Base-by-base conservation (phyloP, 371 early-diverging fungal species). In the Mucor ambiguus region DNA sequence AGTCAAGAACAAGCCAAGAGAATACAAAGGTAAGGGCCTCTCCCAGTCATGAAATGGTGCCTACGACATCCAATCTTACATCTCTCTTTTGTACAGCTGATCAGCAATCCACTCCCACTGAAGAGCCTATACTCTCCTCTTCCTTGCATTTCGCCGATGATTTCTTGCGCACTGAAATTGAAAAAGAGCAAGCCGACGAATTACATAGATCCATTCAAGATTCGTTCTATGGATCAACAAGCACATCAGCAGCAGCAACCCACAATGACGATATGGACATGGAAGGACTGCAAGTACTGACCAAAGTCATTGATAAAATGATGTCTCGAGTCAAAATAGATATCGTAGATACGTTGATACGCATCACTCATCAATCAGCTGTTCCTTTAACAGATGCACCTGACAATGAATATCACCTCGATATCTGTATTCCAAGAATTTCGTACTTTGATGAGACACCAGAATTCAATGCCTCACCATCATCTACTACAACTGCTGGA, bases 111-210 rank as follows among this genome's bases (percentile, higher is more conserved):
- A 37, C 65, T 7, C 24, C 37, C 1, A 60, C 64, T 24, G 89
- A 85, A 26, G 86, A 84, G 35, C 89, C 89, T 26, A 82, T 93
- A 44, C 69, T 94, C 68, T 89, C 93, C 0, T 91, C 93, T n/a
- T 94, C 95, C 0, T 76, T 94, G 16, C 92, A 91, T 69, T 90
- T 96, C 64, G 96, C 96, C 11, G 95, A 89, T 33, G 93, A 92
- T 73, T 95, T 96, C 73, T 65, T 95, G 55, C 83, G 88, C 28
- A 85, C 87, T 30, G 92, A 92, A 64, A 75, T 85, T 24, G 72
- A 82, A 43, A 75, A 74, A 20, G 85, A 85, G 26, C 85, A 89
- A 58, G 82, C 81, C 10, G 79, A 80, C 48, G 84, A 82, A 37
- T 73, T 89, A 18, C 78, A 79, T 44, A 77, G 84, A 66, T 86